Evolutionary conservation across 768 basidiomycete species (phyloP), one percentile per base, ranked within the genome.

Genomic region (Gloeostereum incarnatum): DNA sequence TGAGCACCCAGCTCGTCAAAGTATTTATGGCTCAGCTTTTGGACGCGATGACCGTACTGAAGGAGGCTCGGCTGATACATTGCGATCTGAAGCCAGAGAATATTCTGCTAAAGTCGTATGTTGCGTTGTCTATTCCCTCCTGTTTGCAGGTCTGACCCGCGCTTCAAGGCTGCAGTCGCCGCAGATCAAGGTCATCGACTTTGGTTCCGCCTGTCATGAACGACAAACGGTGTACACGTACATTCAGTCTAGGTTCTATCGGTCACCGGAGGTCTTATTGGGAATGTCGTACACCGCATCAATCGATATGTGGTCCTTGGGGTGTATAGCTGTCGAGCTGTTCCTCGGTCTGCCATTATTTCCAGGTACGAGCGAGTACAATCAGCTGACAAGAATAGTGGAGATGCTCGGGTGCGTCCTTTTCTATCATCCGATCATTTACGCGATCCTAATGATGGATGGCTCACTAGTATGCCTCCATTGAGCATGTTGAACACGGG

Each of bases 161-260:
- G 18, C 42, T 40, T 35, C 42, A 41, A 96, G 92, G 14, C 71
- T 99, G 24, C 92, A 94, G 69, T 91, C 93, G 7, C 94, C 94
- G 2, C 84, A 91, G 60, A 97, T 98, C 68, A 98, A 98, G 63
- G 87, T 99, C 37, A 98, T 99, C 55, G 94, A 98, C 65, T 98
- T 98, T 63, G 96, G 96, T 29, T 97, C 93, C 4, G 92, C 96
- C 13, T 99, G 96, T 56, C 93, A 97, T 56, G 96, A 98, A 62
- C 82, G 89, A 50, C 93, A 97, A 61, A 99, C 94, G n/a, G 92
- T 98, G 30, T 99, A 99, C 59, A 99, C 96, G 3, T 99, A 99
- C 63, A 98, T 99, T 56, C 96, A 99, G 55, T 97, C 93, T 6
- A 76, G 96, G 35, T 99, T 99, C 66, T 99, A 99, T 58, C 86